Evolutionary conservation across 108 stramenopile species (phyloP), one percentile per base, ranked within the genome.

Genomic region (Licmophora abbreviata): DNA sequence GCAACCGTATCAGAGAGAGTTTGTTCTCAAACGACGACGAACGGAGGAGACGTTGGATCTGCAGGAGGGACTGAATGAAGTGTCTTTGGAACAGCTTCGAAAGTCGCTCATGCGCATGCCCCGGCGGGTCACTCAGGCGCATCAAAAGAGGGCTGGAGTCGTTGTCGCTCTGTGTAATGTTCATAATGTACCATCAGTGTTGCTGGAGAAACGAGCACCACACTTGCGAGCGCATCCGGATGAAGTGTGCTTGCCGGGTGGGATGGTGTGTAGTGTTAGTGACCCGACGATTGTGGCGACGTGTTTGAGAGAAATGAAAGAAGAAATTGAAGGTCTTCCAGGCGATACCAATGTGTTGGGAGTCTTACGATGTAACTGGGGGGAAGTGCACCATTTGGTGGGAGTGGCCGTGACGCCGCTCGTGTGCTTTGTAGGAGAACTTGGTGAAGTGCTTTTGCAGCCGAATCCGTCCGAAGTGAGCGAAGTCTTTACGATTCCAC

Each of bases 321-420:
- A 97, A 71, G 96, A 97, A 64, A 92, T 95, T 47, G 93, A 84
- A 18, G 75, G 78, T 20, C 41, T 79, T 22, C 55, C 54, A 43
- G 67, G 68, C 0, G 53, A 61, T 61, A 58, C 94, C 35, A 59
- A 68, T 38, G 85, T 90, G 4, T 43, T 95, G 18, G 94, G 94
- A 4, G 82, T 91, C 7, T 56, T 95, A 44, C 76, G 94, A 44
- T 93, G 91, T 51, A 92, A 95, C 56, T 95, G 91, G 91, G 79
- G 86, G 43, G 83, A 88, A 46, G 74, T 80, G 42, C 77, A 81
- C 56, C 84, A 83, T 54, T 71, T 89, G 45, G 89, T 88, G 3
- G 93, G 93, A 8, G 83, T 92, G 14, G 89, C 89, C n/a, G 94
- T 95, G 18, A 95, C 94, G 41, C 94, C 94, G 10, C 85, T 95